These are phyloP conservation scores for Corymbia calophylla DNA, from an alignment of 441 rosid genomes.

Conservation along the genomic window DNA sequence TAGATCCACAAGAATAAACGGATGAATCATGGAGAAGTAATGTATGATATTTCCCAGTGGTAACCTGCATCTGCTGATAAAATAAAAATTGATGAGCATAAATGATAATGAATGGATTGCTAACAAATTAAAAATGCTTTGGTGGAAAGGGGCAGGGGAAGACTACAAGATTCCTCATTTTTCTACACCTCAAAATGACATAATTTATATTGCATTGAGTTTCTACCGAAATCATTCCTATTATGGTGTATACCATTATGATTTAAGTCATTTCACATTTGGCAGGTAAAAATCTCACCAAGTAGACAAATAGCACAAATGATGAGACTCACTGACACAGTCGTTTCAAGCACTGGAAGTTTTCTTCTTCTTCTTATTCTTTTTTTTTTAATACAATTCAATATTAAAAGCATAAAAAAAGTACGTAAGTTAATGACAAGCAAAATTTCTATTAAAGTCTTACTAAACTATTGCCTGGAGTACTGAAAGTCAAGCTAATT, in stretches of 20 bases:
- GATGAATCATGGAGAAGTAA: slow-evolving; percentile 78
- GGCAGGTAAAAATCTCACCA: background rate
- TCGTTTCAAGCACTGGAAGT: background rate
- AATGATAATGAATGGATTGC: background rate
- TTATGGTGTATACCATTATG: background rate
- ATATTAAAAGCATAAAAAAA: background rate
- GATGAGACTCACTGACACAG: background rate
- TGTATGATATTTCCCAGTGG: slow-evolving; percentile 90
- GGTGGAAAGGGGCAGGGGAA: background rate
- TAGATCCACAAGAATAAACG: slow-evolving; percentile 86
- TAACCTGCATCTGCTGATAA: slow-evolving; percentile 79
- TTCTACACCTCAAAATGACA: background rate
- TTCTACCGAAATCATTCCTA: background rate
- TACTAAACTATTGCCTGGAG: background rate
- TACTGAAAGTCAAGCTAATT: background rate
- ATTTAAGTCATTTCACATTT: background rate
- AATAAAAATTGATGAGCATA: background rate
- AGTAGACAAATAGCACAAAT: background rate
- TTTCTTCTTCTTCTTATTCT: background rate
- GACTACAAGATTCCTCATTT: background rate
- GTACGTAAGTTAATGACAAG: background rate
- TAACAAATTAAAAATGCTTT: background rate
- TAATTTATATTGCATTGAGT: background rate
- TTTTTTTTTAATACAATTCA: background rate
- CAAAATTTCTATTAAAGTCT: background rate